Conservation (phyloP, 192 early-diverging fungal species). For the Backusella mclennaniae region DNA sequence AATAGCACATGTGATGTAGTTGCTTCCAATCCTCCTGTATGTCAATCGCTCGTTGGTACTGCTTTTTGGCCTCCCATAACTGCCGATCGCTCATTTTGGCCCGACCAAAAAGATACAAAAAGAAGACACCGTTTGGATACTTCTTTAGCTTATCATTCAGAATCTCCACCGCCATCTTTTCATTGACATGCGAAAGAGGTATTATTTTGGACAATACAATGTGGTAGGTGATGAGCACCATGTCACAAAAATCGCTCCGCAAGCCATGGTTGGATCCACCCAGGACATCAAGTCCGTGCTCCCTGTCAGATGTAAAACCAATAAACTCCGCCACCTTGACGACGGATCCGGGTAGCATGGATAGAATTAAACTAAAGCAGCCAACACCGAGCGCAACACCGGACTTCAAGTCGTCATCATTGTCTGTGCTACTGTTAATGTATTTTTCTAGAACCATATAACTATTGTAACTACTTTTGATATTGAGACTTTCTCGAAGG, state of each 20-base stretch:
- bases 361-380: slow-evolving; percentile 76
- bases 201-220: slow-evolving; percentile 71
- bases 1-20: slow-evolving; percentile 78
- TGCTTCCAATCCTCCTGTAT: slow-evolving; percentile 72
- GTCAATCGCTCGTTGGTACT: slow-evolving; percentile 55
- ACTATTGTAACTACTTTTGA: slow-evolving; percentile 66
- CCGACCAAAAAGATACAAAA: slow-evolving; percentile 66
- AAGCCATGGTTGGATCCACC: slow-evolving; percentile 58
- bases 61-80: slow-evolving; percentile 57
- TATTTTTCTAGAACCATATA: slow-evolving; percentile 60
- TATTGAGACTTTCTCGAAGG: slow-evolving; percentile 75
- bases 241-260: slow-evolving; percentile 74
- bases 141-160: slow-evolving; percentile 49
- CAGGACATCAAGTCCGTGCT: slow-evolving; percentile 71
- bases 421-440: slow-evolving; percentile 43
- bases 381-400: slow-evolving; percentile 78
- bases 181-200: slow-evolving; percentile 67
- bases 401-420: slow-evolving; percentile 58
- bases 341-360: slow-evolving; percentile 70
- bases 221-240: slow-evolving; percentile 73
- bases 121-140: slow-evolving; percentile 70
- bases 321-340: slow-evolving; percentile 84
- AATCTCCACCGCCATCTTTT: slow-evolving; percentile 59
- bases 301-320: slow-evolving; percentile 77
- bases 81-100: slow-evolving; percentile 53